Conservation (phyloP, 768 basidiomycete genomes). For the Collybia mongolica region DNA sequence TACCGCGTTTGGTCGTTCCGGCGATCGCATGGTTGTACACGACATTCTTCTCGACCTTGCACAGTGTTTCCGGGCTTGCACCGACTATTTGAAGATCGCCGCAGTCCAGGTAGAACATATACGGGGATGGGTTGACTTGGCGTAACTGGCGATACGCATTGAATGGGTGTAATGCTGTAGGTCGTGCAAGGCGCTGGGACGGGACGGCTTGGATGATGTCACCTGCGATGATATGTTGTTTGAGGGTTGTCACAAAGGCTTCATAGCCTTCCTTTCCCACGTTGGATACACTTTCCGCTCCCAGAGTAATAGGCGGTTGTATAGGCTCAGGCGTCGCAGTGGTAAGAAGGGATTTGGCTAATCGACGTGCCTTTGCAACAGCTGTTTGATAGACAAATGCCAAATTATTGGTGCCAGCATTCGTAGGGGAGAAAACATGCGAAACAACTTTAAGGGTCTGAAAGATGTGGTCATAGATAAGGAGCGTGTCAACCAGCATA, state of each 20-base stretch:
- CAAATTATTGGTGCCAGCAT: slow-evolving; percentile 64
- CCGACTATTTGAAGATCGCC: slow-evolving; percentile 95
- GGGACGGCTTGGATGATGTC: slow-evolving; percentile 99
- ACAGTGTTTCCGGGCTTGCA: slow-evolving; percentile 95
- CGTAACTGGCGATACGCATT: slow-evolving; percentile 94
- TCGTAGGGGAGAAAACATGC: slow-evolving; percentile 85
- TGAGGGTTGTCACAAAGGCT: slow-evolving; percentile 84
- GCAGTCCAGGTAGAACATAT: slow-evolving; percentile 98
- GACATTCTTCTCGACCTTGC: slow-evolving; percentile 89
- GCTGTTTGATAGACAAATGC: slow-evolving; percentile 89
- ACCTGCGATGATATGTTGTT: slow-evolving; percentile 92
- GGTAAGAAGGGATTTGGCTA: slow-evolving; percentile 69
- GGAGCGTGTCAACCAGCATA: slow-evolving; percentile 94
- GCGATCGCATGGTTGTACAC: slow-evolving; percentile 99
- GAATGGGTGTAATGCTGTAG: slow-evolving; percentile 91
- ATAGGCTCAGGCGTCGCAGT: slow-evolving; percentile 58
- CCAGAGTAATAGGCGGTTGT: slow-evolving; percentile 66
- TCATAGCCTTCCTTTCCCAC: slow-evolving; percentile 94
- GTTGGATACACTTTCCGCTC: slow-evolving; percentile 75
- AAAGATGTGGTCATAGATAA: slow-evolving; percentile 96
- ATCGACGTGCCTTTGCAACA: slow-evolving; percentile 73
- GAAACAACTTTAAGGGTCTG: slow-evolving; percentile 95
- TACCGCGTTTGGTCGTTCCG: slow-evolving; percentile 88
- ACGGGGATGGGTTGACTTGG: slow-evolving; percentile 95
- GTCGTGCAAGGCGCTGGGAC: slow-evolving; percentile 84